Percentiles rank a stretch among this genome's conserved stretches.
phyloP scores from a whole-genome alignment of 2,329 filamentous ascomycete species.

The Nothophaeocryptopus gaeumannii region DNA sequence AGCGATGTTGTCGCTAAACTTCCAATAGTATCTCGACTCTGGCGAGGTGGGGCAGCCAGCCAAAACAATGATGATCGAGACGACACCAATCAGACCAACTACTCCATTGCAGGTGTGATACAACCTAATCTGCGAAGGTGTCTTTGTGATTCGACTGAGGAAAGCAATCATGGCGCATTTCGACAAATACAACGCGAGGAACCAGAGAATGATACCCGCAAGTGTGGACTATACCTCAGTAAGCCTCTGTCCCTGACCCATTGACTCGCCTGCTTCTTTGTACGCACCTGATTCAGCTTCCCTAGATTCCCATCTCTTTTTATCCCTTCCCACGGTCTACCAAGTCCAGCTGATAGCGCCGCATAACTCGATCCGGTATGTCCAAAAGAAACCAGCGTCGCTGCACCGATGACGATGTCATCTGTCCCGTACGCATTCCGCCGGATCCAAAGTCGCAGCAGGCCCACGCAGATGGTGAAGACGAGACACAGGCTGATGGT shows the following conservation, averaged over 20 bases:
- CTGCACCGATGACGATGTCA: constrained; percentile 30
- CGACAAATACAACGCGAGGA: constrained; percentile 31
- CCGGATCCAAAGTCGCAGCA: constrained; percentile 32
- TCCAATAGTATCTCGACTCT: constrained; percentile 31
- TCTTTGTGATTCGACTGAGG: constrained; percentile 33
- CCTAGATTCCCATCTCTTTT: constrained; percentile 15
- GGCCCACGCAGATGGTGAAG: constrained; percentile 31
- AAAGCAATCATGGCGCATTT: constrained; percentile 35
- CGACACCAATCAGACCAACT: constrained; percentile 27
- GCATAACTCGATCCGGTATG: constrained; percentile 31
- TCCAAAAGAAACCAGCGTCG: constrained; percentile 30
- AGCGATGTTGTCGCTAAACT: constrained; percentile 24
- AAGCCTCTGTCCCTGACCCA: too few species aligned
- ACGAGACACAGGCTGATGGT: constrained; percentile 33
- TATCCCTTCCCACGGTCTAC: constrained; percentile 26
- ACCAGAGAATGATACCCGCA: constrained; percentile 31
- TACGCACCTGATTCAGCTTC: constrained; percentile 27
- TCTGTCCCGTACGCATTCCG: constrained; percentile 30
- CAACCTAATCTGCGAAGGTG: constrained; percentile 24
- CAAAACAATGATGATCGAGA: constrained; percentile 31
- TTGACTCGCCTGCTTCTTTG: neutral
- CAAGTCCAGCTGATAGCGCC: constrained; percentile 29
- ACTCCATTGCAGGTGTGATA: constrained; percentile 28
- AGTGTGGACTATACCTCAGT: constrained; percentile 22
- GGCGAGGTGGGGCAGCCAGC: constrained; percentile 25